A percentile compares a stretch with the other conserved stretches of the same genome.
Conservation (phyloP, 2,329 filamentous ascomycete genomes). For the Sporothrix luriei region DNA sequence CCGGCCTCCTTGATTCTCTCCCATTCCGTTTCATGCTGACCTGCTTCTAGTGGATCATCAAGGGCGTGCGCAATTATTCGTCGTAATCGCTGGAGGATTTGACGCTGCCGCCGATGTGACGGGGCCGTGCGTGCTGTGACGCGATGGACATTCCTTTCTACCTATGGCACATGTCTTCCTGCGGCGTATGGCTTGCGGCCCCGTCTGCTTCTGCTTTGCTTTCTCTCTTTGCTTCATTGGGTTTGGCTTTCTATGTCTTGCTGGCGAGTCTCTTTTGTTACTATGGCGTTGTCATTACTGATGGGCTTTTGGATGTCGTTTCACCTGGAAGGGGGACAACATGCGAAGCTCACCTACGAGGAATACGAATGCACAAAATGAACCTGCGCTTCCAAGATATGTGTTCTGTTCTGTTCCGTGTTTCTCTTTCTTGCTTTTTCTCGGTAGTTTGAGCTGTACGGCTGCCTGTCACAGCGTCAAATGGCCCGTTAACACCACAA, state of each 20-base stretch:
- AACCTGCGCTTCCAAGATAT: background rate
- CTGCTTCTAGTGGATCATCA: slow-evolving; percentile 63
- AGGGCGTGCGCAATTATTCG: slow-evolving; percentile 53
- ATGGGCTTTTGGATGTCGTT: background rate
- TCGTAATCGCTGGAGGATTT: background rate
- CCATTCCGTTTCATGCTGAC: background rate
- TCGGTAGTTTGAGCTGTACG: background rate
- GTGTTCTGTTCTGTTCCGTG: background rate
- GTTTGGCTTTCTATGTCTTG: slow-evolving; percentile 1
- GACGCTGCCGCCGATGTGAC: background rate
- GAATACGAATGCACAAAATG: slow-evolving; percentile 12
- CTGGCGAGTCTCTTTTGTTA: slow-evolving; percentile 1
- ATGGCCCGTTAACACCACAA: background rate
- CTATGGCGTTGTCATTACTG: background rate
- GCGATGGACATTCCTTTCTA: background rate
- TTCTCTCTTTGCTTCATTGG: background rate
- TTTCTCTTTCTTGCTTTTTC: background rate
- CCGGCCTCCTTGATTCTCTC: too few species aligned
- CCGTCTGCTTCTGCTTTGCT: background rate
- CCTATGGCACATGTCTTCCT: too few species aligned
- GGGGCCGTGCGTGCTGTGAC: background rate
- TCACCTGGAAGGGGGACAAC: background rate
- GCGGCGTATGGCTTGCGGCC: too few species aligned
- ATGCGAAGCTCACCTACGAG: background rate
- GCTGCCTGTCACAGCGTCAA: background rate